Base-by-base conservation (phyloP, 345 rosid genomes). In the Euphorbia tirucalli region DNA sequence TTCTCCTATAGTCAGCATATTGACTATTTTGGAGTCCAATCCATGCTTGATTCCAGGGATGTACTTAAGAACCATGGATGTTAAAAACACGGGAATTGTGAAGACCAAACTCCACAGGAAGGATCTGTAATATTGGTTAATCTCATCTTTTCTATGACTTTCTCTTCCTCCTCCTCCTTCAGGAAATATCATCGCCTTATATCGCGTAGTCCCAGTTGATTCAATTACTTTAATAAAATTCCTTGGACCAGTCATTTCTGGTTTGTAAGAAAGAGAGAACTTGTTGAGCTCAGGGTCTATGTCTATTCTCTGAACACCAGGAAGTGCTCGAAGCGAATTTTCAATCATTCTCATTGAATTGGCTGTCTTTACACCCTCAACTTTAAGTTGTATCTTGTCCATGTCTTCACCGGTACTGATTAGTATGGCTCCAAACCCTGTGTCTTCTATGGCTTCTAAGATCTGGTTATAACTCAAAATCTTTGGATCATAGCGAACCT, bases 21-120 rank as follows among this genome's bases (percentile, higher is more conserved):
- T 92, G 76, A 92, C 81, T 65, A 94, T 74, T 61, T 89, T 90
- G 63, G 75, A 71, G 57, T 90, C 92, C 70, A 94, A 63, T 44
- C 83, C 85, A 49, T 81, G 77, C 60, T 85, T 85, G 25, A 82
- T 85, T 52, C 89, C 87, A 37, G 96, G 96, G 41, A 94, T 82
- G 71, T 87, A 89, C 95, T 86, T 90, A 66, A 94, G 86, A 22
- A 94, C 80, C 97, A 92, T 94, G 66, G 98, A 83, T 22, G 84
- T 81, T 72, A 94, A 67, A 78, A 94, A 94, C 52, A 92, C 91
- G 1, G 98, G 97, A 56, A 87, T 73, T 0, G 98, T 87, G 69
- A 94, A 94, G 72, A 92, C 80, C 86, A 90, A 85, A 80, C 98
- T 94, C 97, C 96, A 94, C 0, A 79, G 70, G 69, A 94, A 94